phyloP scores from a whole-genome alignment of 371 early-diverging fungal species.

The Apophysomyces sp. region DNA sequence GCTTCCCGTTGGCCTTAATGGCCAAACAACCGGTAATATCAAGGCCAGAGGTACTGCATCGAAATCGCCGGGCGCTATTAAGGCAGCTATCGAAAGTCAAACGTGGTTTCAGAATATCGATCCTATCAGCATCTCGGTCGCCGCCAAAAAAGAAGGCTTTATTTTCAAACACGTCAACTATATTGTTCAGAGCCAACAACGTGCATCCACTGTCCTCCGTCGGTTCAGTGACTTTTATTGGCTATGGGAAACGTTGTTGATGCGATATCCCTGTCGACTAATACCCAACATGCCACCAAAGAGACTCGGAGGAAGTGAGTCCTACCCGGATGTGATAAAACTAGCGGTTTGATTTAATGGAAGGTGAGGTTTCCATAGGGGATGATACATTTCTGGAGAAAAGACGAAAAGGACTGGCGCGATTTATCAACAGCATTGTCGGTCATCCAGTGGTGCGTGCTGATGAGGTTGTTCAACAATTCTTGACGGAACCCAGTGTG shows the following conservation, averaged over 20 bases:
- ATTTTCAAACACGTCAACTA: conserved; percentile 85
- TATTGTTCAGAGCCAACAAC: conserved; percentile 67
- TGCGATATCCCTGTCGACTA: conserved; percentile 75
- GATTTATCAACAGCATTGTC: conserved; percentile 72
- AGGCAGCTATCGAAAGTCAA: background rate
- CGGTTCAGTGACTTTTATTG: conserved; percentile 89
- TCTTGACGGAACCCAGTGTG: conserved; percentile 69
- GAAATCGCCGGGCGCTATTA: background rate
- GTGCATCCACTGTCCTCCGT: conserved; percentile 62
- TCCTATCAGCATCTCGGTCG: conserved; percentile 47
- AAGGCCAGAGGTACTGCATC: background rate
- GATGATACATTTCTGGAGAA: conserved; percentile 70
- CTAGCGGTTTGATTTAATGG: conserved; percentile 12
- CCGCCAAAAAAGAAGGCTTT: conserved; percentile 76
- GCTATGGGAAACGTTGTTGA: conserved; percentile 70
- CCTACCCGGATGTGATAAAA: background rate
- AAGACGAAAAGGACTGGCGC: conserved; percentile 63
- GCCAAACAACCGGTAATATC: background rate
- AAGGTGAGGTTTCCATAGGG: conserved; percentile 26
- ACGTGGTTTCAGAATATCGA: conserved; percentile 49
- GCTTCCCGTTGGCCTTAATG: background rate
- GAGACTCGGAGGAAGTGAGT: conserved; percentile 53
- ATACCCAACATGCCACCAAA: conserved; percentile 72
- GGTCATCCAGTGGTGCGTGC: conserved; percentile 70
- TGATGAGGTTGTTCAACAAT: conserved; percentile 62